Evolutionary conservation across 495 filamentous ascomycete genomes (phyloP), one percentile per base, ranked within the genome.

Genomic region (Xylaria acuta): DNA sequence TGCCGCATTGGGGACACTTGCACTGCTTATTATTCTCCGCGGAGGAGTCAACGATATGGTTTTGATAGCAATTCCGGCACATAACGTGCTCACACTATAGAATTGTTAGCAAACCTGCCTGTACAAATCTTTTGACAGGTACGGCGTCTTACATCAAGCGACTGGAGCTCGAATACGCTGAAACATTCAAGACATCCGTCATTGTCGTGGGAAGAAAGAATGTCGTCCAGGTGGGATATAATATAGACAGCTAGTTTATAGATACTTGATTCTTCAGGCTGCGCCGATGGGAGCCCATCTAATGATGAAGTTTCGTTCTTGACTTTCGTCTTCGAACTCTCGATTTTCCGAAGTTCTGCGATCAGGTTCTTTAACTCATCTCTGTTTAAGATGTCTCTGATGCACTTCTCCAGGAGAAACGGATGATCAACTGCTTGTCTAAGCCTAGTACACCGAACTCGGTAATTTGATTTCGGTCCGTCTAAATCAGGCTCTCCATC

Each of bases 341-440:
- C 25, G 54, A 59, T 45, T 14, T 49, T 16, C 11, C 25, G 2
- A 18, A 69, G 67, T 27, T 59, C 54, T 38, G 22, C 67, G 7
- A 60, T 60, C 53, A 47, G 69, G 14, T 20, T 22, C 18, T 25
- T 9, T 3, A 69, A 3, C 22, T 69, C 67, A 9, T 59, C 67
- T 36, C 20, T 27, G 38, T 60, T 62, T 25, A 62, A 22, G 14
- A 16, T 47, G 16, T 59, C 41, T 36, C 22, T 69, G 27, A 69
- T 59, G 30, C 67, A 30, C 0, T 20, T 27, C 56, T 75, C 74
- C 30, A 75, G n/a, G 8, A 77, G 74, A 34, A 72, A 77, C 1
- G 70, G 74, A 54, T 78, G 74, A 1, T 73, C 67, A 9, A 65
- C 71, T 16, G 74, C 72, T 67, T 76, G 74, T 18, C 74, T 70